Evolutionary conservation across 2,329 filamentous ascomycete genomes (phyloP), one percentile per base, ranked within the genome.

Genomic region (Fusarium sp.): DNA sequence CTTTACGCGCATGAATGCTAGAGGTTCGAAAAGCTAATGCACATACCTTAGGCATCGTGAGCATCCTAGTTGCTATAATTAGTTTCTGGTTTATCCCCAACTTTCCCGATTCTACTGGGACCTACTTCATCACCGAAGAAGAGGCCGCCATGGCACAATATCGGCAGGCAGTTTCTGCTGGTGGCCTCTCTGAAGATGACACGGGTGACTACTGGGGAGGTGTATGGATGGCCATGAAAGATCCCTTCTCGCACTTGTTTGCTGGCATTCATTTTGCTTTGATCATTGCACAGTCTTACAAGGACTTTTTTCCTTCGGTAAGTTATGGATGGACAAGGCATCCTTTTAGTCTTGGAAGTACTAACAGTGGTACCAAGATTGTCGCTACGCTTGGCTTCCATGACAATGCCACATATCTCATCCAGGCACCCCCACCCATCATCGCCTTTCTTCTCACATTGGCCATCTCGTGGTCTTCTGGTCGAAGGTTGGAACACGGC

Each of bases 281-380:
- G 25, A 82, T 84, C n/a, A 77, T 83, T 1, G 81, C 78, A 0
- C 74, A 73, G 62, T 78, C 80, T 0, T 81, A 80, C 72, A 81
- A 81, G 59, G 80, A 80, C 57, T 83, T 83, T 73, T 80, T 81
- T 58, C 82, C 82, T 4, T 82, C 81, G 44, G 74, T 77, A 8
- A 56, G 73, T 50, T 3, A 4, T 1, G 14, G 3, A 9, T n/a
- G n/a, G n/a, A n/a, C 33, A 11, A 6, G 7, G 7, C 10, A 6
- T 1, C 9, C 11, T 6, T 25, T 6, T 20, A 14, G 1, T 2
- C 20, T 31, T 18, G 14, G 25, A 34, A 18, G 2, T n/a, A 11
- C 57, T 54, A 18, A 64, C 8, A 23, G 1, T 4, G 3, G 4
- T 14, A 1, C 0, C n/a, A 18, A 78, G 71, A 78, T 78, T 7